Conservation (phyloP, 345 rosid genomes). For the Syzygium oleosum region DNA sequence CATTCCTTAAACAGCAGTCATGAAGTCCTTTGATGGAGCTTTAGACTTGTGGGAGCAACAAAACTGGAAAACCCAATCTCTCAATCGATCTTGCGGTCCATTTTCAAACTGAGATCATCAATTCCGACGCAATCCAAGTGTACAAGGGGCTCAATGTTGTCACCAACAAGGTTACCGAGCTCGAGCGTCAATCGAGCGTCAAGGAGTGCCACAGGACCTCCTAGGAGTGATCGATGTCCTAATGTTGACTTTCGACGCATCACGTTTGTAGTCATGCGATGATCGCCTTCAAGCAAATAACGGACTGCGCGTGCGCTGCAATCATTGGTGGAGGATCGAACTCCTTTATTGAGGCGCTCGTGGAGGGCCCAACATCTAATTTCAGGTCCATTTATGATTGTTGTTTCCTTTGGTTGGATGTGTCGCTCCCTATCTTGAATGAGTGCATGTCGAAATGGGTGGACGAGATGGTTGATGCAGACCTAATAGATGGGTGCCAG, state of each 20-base stretch:
- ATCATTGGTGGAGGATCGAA: constrained; percentile 32
- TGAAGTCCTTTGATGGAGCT: too few species aligned
- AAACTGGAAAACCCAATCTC: too few species aligned
- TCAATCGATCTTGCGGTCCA: too few species aligned
- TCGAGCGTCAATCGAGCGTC: constrained; percentile 5
- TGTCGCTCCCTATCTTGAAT: constrained; percentile 9
- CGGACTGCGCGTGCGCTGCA: constrained; percentile 5
- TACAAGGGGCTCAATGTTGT: neutral
- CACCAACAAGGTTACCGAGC: constrained; percentile 24
- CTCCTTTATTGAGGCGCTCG: constrained; percentile 19
- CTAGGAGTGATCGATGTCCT: constrained; percentile 10
- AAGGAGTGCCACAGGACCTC: constrained; percentile 23
- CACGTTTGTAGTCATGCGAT: constrained; percentile 16
- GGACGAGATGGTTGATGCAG: constrained; percentile 21
- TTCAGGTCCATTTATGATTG: constrained; percentile 12
- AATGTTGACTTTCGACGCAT: constrained; percentile 8
- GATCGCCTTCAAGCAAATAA: constrained; percentile 6
- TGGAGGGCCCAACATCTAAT: neutral
- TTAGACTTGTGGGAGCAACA: too few species aligned
- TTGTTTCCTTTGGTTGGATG: constrained; percentile 30
- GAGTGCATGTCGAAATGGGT: constrained; percentile 13
- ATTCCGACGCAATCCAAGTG: too few species aligned
- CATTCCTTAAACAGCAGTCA: too few species aligned
- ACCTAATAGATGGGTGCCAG: neutral
- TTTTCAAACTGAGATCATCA: too few species aligned